Conservation (phyloP, 805 yeast genomes). For the Candida nemodendra region DNA sequence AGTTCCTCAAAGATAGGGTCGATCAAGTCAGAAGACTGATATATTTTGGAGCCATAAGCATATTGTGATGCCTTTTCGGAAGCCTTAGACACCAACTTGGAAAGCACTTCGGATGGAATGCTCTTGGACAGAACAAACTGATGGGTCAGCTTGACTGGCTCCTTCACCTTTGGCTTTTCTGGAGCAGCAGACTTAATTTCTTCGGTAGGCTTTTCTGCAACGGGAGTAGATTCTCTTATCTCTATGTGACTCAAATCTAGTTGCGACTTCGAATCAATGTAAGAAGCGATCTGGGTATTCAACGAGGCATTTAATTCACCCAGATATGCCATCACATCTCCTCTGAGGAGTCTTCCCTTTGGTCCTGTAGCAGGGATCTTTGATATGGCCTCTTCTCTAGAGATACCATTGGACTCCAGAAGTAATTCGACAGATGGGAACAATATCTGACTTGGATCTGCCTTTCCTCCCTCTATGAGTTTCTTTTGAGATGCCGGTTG, state of each 20-base stretch:
- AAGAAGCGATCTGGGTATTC: conserved; percentile 52
- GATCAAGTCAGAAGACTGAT: conserved; percentile 43
- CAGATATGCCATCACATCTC: conserved; percentile 83
- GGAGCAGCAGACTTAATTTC: conserved; percentile 8
- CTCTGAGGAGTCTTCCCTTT: conserved; percentile 81
- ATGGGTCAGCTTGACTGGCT: conserved; percentile 34
- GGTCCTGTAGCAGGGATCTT: conserved; percentile 87
- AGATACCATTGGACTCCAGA: conserved; percentile 58
- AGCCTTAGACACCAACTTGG: conserved; percentile 41
- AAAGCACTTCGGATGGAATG: conserved; percentile 32
- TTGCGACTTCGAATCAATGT: conserved; percentile 53
- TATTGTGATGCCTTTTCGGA: conserved; percentile 43
- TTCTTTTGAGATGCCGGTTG: conserved; percentile 22
- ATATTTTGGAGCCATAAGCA: conserved; percentile 39
- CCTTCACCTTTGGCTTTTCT: conserved; percentile 29
- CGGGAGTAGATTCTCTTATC: conserved; percentile 28
- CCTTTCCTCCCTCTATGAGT: conserved; percentile 35
- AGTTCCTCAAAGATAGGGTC: conserved; percentile 63
- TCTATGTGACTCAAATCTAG: conserved; percentile 73
- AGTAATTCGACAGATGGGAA: conserved; percentile 78
- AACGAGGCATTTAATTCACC: conserved; percentile 67
- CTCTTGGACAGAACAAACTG: conserved; percentile 30
- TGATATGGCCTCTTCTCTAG: conserved; percentile 65
- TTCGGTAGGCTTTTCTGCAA: conserved; percentile 15
- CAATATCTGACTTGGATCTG: conserved; percentile 65